Evolutionary conservation across 345 rosid species (phyloP).

Genomic region (Pelargonium nanum): DNA sequence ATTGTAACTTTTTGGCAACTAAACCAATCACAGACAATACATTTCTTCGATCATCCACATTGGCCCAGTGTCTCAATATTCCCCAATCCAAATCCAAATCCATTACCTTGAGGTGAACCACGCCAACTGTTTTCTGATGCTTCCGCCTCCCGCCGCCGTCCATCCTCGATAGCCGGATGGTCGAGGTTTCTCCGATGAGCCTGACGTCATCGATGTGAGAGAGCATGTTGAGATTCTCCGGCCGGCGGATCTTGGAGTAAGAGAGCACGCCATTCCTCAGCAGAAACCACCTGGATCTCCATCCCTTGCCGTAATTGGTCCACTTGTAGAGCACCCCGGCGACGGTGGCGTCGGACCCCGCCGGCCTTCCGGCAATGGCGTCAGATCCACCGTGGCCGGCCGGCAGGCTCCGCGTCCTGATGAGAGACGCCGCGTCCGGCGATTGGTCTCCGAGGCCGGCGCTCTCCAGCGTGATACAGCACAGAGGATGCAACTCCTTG

Average conservation of each 20-base stretch:
- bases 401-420: slow-evolving; percentile 60
- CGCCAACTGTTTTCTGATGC: slow-evolving; percentile 58
- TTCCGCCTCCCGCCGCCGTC: slow-evolving; percentile 51
- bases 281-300: slow-evolving; percentile 96
- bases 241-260: slow-evolving; percentile 67
- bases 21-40: not conserved
- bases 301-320: slow-evolving; percentile 96
- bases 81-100: not conserved
- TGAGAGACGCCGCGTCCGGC: slow-evolving; percentile 38
- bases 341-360: slow-evolving; percentile 59
- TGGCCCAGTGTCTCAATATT: not conserved
- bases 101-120: slow-evolving; percentile 85
- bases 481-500: slow-evolving; percentile 87
- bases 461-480: slow-evolving; percentile 79
- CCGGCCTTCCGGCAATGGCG: slow-evolving; percentile 14
- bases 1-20: not conserved
- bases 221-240: slow-evolving; percentile 45
- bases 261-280: slow-evolving; percentile 71
- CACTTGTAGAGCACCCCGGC: slow-evolving; percentile 88
- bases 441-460: slow-evolving; percentile 51
- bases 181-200: slow-evolving; percentile 65
- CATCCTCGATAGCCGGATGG: slow-evolving; percentile 42
- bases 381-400: slow-evolving; percentile 43
- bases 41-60: not conserved
- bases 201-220: slow-evolving; percentile 48